phyloP scores from a whole-genome alignment of 176 grass and related monocot species.

The Cenchrus purpureus region DNA sequence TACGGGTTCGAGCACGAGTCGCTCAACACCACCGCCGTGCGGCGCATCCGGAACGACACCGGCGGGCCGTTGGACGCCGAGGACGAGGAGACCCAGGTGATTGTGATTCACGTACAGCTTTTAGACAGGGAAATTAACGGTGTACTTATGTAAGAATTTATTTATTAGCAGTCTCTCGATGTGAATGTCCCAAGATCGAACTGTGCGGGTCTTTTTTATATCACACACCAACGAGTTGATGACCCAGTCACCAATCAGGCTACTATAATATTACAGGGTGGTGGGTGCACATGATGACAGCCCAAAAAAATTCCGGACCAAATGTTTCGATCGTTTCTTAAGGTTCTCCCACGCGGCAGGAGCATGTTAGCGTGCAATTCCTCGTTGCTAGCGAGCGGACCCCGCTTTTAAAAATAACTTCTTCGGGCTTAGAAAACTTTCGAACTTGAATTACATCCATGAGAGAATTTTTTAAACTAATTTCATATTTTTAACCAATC shows the following conservation, averaged over 20 bases:
- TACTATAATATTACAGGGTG: too few relatives aligned
- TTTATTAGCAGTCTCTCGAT: not conserved
- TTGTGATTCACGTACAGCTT: not conserved
- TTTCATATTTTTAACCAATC: too few relatives aligned
- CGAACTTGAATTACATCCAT: too few relatives aligned
- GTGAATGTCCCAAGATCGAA: not conserved
- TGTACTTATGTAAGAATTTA: not conserved
- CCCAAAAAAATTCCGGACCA: too few relatives aligned
- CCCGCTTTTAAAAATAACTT: too few relatives aligned
- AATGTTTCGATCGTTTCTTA: too few relatives aligned
- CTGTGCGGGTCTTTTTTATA: not conserved
- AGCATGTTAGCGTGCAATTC: too few relatives aligned
- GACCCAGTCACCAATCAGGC: not conserved
- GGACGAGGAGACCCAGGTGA: conserved; percentile 42
- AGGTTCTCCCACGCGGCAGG: too few relatives aligned
- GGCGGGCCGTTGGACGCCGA: conserved; percentile 62
- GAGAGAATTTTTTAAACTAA: too few relatives aligned
- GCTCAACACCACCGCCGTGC: conserved; percentile 63
- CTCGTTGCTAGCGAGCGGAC: too few relatives aligned
- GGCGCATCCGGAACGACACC: conserved; percentile 58
- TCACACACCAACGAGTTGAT: not conserved
- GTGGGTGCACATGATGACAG: too few relatives aligned
- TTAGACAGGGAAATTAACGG: not conserved
- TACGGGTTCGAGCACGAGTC: conserved; percentile 85
- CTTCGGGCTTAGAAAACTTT: too few relatives aligned